These are phyloP conservation scores for Eucalyptus globulus DNA, from an alignment of 345 rosid genomes.

Conservation along the genomic window DNA sequence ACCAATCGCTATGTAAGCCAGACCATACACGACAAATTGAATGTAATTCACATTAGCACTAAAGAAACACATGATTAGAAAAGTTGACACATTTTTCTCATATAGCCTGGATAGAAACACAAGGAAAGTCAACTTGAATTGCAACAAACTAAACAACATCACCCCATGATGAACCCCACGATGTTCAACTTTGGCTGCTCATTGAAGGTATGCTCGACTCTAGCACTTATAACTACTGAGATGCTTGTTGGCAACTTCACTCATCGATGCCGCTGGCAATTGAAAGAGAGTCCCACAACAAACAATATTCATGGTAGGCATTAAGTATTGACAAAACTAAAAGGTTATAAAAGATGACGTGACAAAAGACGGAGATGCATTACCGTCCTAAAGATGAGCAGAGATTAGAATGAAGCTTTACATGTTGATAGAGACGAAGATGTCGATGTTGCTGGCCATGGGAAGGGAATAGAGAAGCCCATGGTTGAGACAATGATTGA, in stretches of 20 bases:
- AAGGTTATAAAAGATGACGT: not conserved
- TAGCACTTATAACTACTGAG: not conserved
- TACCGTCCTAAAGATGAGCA: not conserved
- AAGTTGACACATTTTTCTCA: not conserved
- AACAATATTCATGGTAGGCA: not conserved
- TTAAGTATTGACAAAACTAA: not conserved
- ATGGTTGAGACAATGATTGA: not conserved
- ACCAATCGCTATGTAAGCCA: not conserved
- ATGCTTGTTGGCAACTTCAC: not conserved
- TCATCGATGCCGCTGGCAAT: not conserved
- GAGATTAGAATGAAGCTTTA: not conserved
- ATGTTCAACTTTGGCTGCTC: not conserved
- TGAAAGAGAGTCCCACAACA: not conserved
- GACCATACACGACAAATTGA: not conserved
- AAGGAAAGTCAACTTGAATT: not conserved
- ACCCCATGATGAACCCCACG: not conserved
- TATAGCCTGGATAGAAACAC: rapidly evolving
- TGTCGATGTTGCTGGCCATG: not conserved
- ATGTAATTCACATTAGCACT: not conserved
- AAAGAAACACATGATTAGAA: not conserved
- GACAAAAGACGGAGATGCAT: not conserved
- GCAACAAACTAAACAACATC: not conserved
- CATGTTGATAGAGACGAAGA: not conserved
- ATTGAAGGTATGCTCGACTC: not conserved
- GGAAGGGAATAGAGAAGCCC: not conserved